These are phyloP conservation scores for Puccinia triticina DNA, from an alignment of 1,284 basidiomycete genomes.

Conservation along the genomic window DNA sequence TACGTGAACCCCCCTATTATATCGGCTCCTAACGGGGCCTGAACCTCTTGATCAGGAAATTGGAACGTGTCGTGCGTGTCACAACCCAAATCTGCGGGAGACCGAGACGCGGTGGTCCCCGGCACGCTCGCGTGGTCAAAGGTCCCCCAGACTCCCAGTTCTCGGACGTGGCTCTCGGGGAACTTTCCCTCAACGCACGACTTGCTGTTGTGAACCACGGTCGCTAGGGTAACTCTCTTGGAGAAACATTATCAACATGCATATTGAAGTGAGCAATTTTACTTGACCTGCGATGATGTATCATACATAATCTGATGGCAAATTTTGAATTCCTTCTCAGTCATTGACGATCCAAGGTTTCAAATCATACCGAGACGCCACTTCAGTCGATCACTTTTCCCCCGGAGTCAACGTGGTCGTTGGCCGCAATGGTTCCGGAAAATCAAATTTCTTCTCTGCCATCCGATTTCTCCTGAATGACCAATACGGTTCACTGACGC, in stretches of 20 bases:
- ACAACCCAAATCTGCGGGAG: too few relatives aligned
- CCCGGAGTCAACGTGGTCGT: conserved; percentile 61
- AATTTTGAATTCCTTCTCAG: conserved; percentile 60
- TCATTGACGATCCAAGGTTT: conserved; percentile 93
- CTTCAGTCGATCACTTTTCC: conserved; percentile 66
- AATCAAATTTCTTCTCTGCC: conserved; percentile 60
- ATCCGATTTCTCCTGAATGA: conserved; percentile 60
- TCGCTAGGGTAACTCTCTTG: background rate
- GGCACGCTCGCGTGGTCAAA: background rate
- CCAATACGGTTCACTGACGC: conserved; percentile 60
- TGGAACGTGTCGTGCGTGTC: too few relatives aligned
- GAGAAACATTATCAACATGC: background rate
- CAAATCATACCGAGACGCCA: conserved; percentile 81
- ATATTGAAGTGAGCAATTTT: conserved; percentile 21
- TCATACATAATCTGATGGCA: background rate
- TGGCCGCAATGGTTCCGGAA: conserved; percentile 61
- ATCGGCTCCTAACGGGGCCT: too few relatives aligned
- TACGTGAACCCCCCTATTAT: too few relatives aligned
- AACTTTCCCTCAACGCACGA: background rate
- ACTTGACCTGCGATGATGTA: background rate
- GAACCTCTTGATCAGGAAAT: too few relatives aligned
- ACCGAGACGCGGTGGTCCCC: background rate
- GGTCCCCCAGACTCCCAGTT: background rate
- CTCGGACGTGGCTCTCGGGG: background rate
- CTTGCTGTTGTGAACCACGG: background rate